Base-by-base conservation (phyloP, 179 eudicot genomes). In the Patellifolia procumbens region DNA sequence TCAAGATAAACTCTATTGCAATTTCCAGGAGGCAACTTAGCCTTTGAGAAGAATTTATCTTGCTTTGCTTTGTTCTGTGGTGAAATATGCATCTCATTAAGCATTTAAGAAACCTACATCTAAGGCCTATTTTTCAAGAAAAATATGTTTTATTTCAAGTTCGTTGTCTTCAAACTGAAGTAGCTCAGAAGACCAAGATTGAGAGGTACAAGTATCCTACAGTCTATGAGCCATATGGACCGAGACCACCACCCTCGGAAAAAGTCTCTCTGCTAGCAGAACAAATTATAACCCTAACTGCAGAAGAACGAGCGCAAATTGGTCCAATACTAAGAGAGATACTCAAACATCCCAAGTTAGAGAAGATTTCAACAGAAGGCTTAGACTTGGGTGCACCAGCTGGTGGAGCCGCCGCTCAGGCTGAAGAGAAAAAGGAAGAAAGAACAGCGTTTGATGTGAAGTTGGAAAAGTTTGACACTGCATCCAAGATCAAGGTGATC, bases 401-500 rank as follows among this genome's bases (percentile, higher is more conserved):
- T 22, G 79, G 80, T 37, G 82, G 79, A 32, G 92, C 88, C 2
- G 74, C 84, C 19, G 60, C 86, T 5, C 89, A 88, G 79, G 90
- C 83, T 0, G 97, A 91, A 83, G 97, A 91, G 87, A 86, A 84
- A 58, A 81, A 80, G 71, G 94, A 75, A 0, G 98, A 94, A 87
- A 94, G 89, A 81, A 91, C 93, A 0, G 90, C 93, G 19, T 94
- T 94, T 62, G 97, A 94, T 81, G 82, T 94, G 26, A 92, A 91
- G 85, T 81, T 94, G 78, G 97, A 92, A 83, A 94, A 94, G 84
- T 94, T 91, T 58, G 98, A 92, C 32, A 84, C 96, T n/a, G 86
- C 92, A 80, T 81, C 94, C 22, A 94, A 94, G 79, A 88, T 94
- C 70, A 94, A 94, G 93, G 97, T 94, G 78, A 94, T 94, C 62